A percentile compares a stretch with the other conserved stretches of the same genome.
Evolutionary conservation across 225 moss, liverwort and hornwort species (phyloP).

Genomic region (Sphagnum tenellum): DNA sequence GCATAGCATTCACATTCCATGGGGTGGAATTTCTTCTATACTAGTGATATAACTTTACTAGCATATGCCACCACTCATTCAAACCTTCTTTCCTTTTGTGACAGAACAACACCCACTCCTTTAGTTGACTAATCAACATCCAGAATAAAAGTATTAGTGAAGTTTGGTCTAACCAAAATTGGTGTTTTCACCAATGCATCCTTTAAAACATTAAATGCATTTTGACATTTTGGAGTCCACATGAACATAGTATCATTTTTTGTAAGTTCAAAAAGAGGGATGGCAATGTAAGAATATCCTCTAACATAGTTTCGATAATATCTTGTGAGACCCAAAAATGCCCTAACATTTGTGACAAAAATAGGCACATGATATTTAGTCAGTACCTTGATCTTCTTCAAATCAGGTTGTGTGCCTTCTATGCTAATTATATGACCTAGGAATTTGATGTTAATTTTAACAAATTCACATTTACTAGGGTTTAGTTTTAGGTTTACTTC

Average conservation of each 20-base stretch:
- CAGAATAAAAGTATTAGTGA: no score
- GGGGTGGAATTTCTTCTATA: no score
- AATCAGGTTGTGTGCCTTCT: background rate
- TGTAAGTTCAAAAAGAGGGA: background rate
- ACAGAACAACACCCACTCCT: no score
- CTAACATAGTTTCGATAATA: constrained; percentile 1
- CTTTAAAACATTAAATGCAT: background rate
- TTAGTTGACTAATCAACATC: no score
- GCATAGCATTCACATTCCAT: no score
- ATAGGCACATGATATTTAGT: background rate
- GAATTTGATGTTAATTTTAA: background rate
- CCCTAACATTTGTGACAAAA: background rate
- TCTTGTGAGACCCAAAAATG: background rate
- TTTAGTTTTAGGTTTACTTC: background rate
- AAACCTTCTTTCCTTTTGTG: no score
- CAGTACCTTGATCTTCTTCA: background rate
- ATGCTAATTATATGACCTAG: background rate
- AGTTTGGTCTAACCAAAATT: no score
- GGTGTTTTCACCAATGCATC: background rate
- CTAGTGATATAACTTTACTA: no score
- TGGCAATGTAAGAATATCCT: background rate
- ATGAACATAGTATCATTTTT: background rate
- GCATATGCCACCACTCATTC: no score
- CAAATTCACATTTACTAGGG: constrained; percentile 1
- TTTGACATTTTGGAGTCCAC: background rate